Base-by-base conservation (phyloP, 2,329 filamentous ascomycete genomes). In the Colletotrichum simmondsii region DNA sequence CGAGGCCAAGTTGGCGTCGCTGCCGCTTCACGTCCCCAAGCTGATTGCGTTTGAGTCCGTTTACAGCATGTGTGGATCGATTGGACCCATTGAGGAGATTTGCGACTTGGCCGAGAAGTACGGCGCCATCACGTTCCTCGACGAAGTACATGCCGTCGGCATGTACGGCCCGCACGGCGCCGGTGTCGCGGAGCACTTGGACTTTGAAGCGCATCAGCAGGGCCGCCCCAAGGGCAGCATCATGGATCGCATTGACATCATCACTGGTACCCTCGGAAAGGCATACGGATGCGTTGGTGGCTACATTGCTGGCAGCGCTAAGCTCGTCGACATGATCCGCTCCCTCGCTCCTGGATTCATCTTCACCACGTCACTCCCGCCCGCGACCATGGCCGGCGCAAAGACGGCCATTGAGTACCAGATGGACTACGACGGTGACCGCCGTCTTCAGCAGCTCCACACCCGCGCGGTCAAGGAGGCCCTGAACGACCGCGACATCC, bases 1-100 rank as follows among this genome's bases (percentile, higher is more conserved):
- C 19, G 97, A 99, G 86, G 91, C 91, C 63, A 98, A 99, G 85
- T 88, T 99, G 76, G 95, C 95, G 3, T 93, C 95, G 14, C 89
- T 99, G 54, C 95, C 96, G 0, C 85, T 93, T 1, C 89, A 97
- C 73, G 90, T 94, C 46, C 97, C 97, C 71, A 99, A 99, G 87
- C 98, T 99, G 76, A 99, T 99, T 76, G 97, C 97, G 2, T 99
- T 98, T 76, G 97, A 99, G 85, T 98, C 95, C 35, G 97, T 99
- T 4, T 99, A 99, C 86, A 98, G 95, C 87, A 99, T 99, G 97
- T 99, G 97, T 81, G 97, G 97, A 75, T 98, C 95, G 19, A 94
- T 99, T 81, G 97, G 95, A 0, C 97, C 97, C 0, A 99, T 99
- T 77, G 94, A 95, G 84, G 93, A 93, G 80, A 98, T 99, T 75